Evolutionary conservation across 1,284 basidiomycete genomes (phyloP).

Genomic region (Papiliotrema terrestris): DNA sequence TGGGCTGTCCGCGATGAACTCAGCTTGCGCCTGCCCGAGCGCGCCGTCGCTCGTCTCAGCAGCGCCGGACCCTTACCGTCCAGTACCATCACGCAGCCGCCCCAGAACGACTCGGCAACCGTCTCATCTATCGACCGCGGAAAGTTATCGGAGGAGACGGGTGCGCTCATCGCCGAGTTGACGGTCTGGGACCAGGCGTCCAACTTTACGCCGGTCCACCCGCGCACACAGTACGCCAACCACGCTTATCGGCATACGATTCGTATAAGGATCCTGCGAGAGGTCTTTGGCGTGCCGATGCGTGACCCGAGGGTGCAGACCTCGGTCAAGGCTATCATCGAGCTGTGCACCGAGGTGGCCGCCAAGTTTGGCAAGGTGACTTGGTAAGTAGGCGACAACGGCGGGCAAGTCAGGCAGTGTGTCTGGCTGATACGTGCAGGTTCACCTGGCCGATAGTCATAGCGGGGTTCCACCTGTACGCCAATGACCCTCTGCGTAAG

Average conservation of each 20-base stretch:
- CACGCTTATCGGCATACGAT: conserved; percentile 42
- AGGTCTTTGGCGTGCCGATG: conserved; percentile 34
- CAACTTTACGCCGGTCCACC: conserved; percentile 40
- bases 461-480: conserved; percentile 39
- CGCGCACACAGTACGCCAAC: conserved; percentile 43
- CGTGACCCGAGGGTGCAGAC: conserved; percentile 33
- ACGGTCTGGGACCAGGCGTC: conserved; percentile 40
- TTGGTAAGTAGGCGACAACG: conserved; percentile 22
- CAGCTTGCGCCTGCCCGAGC: conserved; percentile 2
- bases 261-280: conserved; percentile 32
- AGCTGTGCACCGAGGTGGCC: conserved; percentile 41
- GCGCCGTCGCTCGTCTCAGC: neutral
- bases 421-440: conserved; percentile 14
- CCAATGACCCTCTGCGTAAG: conserved; percentile 29
- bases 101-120: neutral
- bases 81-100: too few relatives aligned
- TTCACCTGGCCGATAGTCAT: conserved; percentile 46
- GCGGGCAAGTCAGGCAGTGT: neutral
- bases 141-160: conserved; percentile 16
- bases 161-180: conserved; percentile 34
- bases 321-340: conserved; percentile 35
- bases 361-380: conserved; percentile 37
- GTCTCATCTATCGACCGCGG: neutral
- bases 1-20: neutral
- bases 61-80: neutral